These are phyloP conservation scores for Flueggea neowawraea DNA, from an alignment of 441 rosid genomes.

Conservation along the genomic window DNA sequence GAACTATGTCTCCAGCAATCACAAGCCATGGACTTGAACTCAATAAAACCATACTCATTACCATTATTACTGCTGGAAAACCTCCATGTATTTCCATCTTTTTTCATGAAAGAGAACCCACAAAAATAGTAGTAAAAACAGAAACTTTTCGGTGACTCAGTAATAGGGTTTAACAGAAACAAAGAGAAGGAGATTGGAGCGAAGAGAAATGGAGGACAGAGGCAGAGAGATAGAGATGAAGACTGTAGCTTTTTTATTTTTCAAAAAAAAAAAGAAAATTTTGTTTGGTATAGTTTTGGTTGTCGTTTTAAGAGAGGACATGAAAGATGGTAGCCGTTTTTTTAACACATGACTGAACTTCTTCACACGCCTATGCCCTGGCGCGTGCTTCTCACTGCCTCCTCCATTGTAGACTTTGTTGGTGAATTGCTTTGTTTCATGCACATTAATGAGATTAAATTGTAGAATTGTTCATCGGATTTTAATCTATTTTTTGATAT, in stretches of 20 bases:
- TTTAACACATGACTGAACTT: not conserved
- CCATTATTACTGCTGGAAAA: not conserved
- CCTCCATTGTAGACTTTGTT: too few species aligned
- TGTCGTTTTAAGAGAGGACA: constrained; percentile 26
- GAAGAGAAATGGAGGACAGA: constrained; percentile 9
- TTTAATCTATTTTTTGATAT: too few species aligned
- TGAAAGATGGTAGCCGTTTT: constrained; percentile 25
- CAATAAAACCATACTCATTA: constrained; percentile 15
- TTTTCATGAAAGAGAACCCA: not conserved
- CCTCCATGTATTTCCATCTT: not conserved
- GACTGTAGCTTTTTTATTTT: not conserved
- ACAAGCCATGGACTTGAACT: constrained; percentile 27
- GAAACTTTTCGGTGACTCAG: not conserved
- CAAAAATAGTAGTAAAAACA: not conserved
- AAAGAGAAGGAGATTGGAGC: constrained; percentile 2
- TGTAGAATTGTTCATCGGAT: too few species aligned
- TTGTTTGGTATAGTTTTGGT: not conserved
- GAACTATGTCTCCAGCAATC: constrained; percentile 88
- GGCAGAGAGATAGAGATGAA: constrained; percentile 2
- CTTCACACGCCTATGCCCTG: constrained; percentile 5
- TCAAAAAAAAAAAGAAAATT: not conserved
- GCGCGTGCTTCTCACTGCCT: not conserved
- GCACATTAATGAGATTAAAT: too few species aligned
- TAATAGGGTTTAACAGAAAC: constrained; percentile 12
- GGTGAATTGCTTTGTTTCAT: too few species aligned